Conservation (phyloP, 2,329 filamentous ascomycete species). For the Diaporthe australafricana region DNA sequence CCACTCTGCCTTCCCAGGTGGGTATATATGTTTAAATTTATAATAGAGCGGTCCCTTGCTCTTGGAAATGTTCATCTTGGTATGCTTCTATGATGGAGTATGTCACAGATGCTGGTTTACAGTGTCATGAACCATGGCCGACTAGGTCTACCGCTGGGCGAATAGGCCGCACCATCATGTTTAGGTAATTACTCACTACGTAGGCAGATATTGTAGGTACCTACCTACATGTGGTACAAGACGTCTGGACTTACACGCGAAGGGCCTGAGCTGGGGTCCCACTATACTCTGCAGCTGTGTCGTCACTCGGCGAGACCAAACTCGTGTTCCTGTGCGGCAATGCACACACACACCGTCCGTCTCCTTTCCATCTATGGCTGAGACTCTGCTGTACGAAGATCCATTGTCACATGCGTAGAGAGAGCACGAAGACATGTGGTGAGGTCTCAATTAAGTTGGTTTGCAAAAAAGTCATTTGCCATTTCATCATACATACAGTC, state of each 20-base stretch:
- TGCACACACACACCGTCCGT: background rate
- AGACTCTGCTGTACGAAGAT: background rate
- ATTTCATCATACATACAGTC: constrained; percentile 59
- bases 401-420: constrained; percentile 21
- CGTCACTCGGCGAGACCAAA: constrained; percentile 10
- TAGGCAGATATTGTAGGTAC: background rate
- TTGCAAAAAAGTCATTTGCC: constrained; percentile 57
- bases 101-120: background rate
- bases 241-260: constrained; percentile 8
- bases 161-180: background rate
- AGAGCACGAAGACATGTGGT: background rate
- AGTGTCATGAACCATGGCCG: background rate
- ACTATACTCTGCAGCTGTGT: constrained; percentile 7
- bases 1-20: background rate
- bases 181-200: background rate
- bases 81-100: background rate
- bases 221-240: background rate
- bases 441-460: constrained; percentile 54
- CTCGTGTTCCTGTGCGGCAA: constrained; percentile 15
- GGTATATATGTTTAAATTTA: background rate
- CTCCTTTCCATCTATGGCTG: background rate
- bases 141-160: background rate
- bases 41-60: constrained; percentile 8
- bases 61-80: background rate
- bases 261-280: constrained; percentile 18